Base-by-base conservation (phyloP, 768 basidiomycete genomes). In the Boletales sp. region DNA sequence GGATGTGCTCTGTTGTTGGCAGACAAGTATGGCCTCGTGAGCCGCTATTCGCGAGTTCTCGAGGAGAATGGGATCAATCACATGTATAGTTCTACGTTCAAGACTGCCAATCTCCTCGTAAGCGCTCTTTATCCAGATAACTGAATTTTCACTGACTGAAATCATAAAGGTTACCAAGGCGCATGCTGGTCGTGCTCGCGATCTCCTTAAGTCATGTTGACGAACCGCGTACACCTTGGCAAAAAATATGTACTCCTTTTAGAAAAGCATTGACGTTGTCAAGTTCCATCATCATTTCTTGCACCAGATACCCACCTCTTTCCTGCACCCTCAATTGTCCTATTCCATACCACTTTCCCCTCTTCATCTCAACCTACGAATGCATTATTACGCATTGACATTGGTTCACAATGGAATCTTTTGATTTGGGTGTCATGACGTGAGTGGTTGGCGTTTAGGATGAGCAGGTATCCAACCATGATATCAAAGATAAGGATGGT, bases 1-100 rank as follows among this genome's bases (percentile, higher is more conserved):
- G n/a, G n/a, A n/a, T 47, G 43, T 30, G 17, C 42, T 50, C 12
- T 54, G 24, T 29, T 41, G 27, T 42, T 32, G 47, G 11, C 58
- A 85, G 89, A 90, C 61, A 87, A 87, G 58, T 77, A 87, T 55
- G 89, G 89, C 31, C 74, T 91, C 8, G 86, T 90, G 41, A 87
- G 81, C 63, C 80, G 82, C 35, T 88, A 87, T 62, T 87, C 88
- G 18, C 79, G 79, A 8, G 78, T 87, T 18, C 77, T 90, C 12
- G 84, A 86, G 49, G 75, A 80, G 55, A 84, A 84, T 57, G 79
- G 80, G 11, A 84, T 91, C 62, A 87, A 89, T 68, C 86, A 89
- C 62, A 85, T 90, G 80, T 90, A 90, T 62, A 86, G 83, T 50
- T 87, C 86, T 39, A 89, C 88, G n/a, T 85, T 82, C 63, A 87